Evolutionary conservation across 495 filamentous ascomycete species (phyloP).

Genomic region (Barbatosphaeria neglecta): DNA sequence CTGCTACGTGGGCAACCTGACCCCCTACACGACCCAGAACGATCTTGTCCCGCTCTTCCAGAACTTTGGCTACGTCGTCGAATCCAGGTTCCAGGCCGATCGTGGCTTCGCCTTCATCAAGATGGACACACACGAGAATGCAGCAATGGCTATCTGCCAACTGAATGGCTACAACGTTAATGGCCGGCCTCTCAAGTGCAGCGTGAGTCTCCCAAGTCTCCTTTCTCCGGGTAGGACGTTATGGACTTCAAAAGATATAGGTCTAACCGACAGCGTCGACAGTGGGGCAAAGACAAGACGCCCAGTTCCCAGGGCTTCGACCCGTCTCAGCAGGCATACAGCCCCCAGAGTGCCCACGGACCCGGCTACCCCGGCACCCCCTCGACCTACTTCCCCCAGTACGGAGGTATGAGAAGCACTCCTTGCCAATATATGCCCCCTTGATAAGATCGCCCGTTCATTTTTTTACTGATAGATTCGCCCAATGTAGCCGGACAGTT

Average conservation of each 20-base stretch:
- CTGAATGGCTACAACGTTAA: slow-evolving; percentile 96
- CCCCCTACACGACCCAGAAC: slow-evolving; percentile 92
- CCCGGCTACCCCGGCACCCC: slow-evolving; percentile 59
- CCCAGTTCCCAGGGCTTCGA: slow-evolving; percentile 77
- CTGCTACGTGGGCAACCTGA: slow-evolving; percentile 95
- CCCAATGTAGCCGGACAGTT: slow-evolving; percentile 28
- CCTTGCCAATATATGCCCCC: slow-evolving; percentile 41
- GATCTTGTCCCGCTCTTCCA: slow-evolving; percentile 94
- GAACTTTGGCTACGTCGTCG: slow-evolving; percentile 94
- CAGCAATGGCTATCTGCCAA: slow-evolving; percentile 96
- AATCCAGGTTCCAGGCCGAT: slow-evolving; percentile 96
- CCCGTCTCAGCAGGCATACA: slow-evolving; percentile 63
- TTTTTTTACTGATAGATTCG: slow-evolving; percentile 12
- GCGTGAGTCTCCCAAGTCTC: slow-evolving; percentile 51
- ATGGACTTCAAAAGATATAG: too few relatives aligned
- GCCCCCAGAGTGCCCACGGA: slow-evolving; percentile 47
- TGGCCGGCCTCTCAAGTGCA: slow-evolving; percentile 94
- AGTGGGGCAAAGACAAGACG: slow-evolving; percentile 99
- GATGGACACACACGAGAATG: slow-evolving; percentile 98
- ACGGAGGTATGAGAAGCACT: slow-evolving; percentile 37
- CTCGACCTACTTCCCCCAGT: slow-evolving; percentile 87
- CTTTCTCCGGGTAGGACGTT: background rate
- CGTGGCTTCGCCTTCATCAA: slow-evolving; percentile 98
- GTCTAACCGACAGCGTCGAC: too few relatives aligned
- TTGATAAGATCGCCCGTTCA: slow-evolving; percentile 11